Evolutionary conservation across 78 protist genomes (phyloP), one percentile per base, ranked within the genome.

Genomic region (Reticulomyxa filosa): DNA sequence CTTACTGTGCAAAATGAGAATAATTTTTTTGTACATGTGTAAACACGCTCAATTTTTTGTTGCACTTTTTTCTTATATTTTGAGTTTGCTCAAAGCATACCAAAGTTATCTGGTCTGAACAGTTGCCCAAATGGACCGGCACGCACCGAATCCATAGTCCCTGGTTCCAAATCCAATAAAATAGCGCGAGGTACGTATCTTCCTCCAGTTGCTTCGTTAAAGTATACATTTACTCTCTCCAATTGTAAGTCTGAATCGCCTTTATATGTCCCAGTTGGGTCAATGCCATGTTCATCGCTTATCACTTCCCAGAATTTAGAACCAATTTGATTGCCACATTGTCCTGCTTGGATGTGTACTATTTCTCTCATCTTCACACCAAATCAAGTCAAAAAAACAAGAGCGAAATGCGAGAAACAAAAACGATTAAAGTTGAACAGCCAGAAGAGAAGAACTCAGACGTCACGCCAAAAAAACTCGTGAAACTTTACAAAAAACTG

Each of bases 101-200:
- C 77, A 42, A 89, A 79, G 86, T 87, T 85, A 61, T 85, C 90
- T 35, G 97, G 94, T 62, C 87, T 67, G 86, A 86, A 93, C 10
- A 55, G 26, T 33, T 8, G 34, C 30, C 59, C 59, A 10, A 20
- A 55, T 22, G 59, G 59, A 17, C 88, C 51, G 93, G 92, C 62
- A 88, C 53, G 35, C 6, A 82, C 81, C 7, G 86, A 25, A 34
- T 64, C 93, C 81, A 94, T 74, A 46, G 93, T 85, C 48, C 97
- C 96, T 35, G 94, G 96, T 78, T 92, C 99, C 23, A 90, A 75
- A 71, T 95, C 99, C 63, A 92, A 86, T 33, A 91, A 77, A 23
- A 95, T 89, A 20, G 97, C 86, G 42, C 99, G 86, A 56, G 98
- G 96, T 1, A 87, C 94, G 52, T 85, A 89, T 57, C 82, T 75